A percentile compares a stretch with the other conserved stretches of the same genome.
Conservation (phyloP, 805 yeast genomes). For the Brettanomyces nanus region DNA sequence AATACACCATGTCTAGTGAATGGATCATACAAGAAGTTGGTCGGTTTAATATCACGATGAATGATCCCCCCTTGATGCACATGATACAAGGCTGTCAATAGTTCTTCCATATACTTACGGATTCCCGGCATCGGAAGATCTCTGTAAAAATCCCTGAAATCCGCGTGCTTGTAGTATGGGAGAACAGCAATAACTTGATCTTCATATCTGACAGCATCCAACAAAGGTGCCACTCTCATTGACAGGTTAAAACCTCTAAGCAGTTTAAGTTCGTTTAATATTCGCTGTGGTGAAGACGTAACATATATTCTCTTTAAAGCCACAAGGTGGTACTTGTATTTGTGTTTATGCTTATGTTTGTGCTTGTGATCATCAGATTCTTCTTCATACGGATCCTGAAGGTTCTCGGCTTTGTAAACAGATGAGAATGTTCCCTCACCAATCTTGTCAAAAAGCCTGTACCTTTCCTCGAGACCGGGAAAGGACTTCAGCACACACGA, state of each 20-base stretch:
- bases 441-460: conserved; percentile 38
- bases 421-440: conserved; percentile 83
- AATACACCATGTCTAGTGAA: conserved; percentile 64
- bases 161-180: conserved; percentile 87
- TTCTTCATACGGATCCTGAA: conserved; percentile 16
- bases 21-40: conserved; percentile 65
- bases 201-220: conserved; percentile 78
- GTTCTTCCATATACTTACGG: conserved; percentile 69
- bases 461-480: conserved; percentile 25
- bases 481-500: conserved; percentile 21
- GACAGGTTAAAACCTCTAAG: conserved; percentile 63
- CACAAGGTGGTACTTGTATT: conserved; percentile 38
- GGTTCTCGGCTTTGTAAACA: conserved; percentile 53
- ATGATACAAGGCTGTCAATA: conserved; percentile 65
- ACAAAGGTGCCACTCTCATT: conserved; percentile 74
- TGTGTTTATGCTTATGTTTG: not conserved
- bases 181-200: conserved; percentile 92
- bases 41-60: conserved; percentile 85
- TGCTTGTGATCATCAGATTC: conserved; percentile 3
- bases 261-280: conserved; percentile 77
- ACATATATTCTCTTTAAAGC: conserved; percentile 93
- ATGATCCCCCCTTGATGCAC: conserved; percentile 76
- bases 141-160: conserved; percentile 79
- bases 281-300: conserved; percentile 89
- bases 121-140: conserved; percentile 75